These are phyloP conservation scores for Aspergillus pseudoviridinutans DNA, from an alignment of 2,329 filamentous ascomycete genomes.

Conservation along the genomic window DNA sequence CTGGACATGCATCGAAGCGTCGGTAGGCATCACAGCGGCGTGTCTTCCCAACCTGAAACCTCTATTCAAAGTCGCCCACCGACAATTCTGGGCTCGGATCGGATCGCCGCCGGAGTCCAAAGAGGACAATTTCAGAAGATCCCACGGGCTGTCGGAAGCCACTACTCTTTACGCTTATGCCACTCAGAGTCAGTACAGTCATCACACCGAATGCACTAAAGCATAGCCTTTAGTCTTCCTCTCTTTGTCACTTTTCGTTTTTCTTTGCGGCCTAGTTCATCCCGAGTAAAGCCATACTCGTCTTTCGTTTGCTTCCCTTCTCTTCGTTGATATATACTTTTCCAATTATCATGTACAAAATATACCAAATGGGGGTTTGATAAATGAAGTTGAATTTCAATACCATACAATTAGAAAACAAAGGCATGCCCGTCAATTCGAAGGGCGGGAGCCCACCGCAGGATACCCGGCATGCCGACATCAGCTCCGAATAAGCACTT, in stretches of 20 bases:
- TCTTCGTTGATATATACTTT: background rate
- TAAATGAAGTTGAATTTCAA: background rate
- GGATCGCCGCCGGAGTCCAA: constrained; percentile 7
- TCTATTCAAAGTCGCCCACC: constrained; percentile 17
- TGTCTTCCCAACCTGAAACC: constrained; percentile 28
- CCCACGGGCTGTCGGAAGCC: background rate
- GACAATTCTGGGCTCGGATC: constrained; percentile 18
- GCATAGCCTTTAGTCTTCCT: background rate
- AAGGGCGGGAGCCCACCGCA: no score
- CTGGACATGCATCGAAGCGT: constrained; percentile 30
- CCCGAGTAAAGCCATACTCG: background rate
- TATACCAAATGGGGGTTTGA: no score
- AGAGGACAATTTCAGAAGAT: background rate
- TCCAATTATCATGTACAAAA: background rate
- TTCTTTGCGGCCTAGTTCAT: background rate
- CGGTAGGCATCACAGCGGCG: constrained; percentile 27
- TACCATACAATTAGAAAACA: background rate
- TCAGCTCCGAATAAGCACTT: no score
- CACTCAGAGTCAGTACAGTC: background rate
- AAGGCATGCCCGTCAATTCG: no score
- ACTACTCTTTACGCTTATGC: background rate
- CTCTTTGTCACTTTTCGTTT: background rate
- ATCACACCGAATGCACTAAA: background rate
- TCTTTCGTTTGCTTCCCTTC: background rate
- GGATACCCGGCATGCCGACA: background rate